Percentiles rank a stretch among this genome's conserved stretches.
Evolutionary conservation across 345 rosid species (phyloP).

Genomic region (Ceriops zippeliana): DNA sequence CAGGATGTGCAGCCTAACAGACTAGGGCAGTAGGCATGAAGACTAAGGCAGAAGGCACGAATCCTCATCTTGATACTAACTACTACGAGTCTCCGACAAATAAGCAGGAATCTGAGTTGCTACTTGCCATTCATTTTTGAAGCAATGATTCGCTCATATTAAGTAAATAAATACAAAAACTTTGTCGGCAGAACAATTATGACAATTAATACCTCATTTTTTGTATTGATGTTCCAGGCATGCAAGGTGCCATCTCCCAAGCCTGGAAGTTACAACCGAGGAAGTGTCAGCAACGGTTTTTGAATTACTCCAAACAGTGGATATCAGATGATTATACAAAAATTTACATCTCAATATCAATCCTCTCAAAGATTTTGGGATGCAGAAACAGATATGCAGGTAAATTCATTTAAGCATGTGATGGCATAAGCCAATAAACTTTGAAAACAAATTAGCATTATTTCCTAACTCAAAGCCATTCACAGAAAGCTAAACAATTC

Average conservation of each 20-base stretch:
- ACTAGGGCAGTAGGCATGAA: not conserved
- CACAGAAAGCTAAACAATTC: not conserved
- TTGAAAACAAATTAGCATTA: not conserved
- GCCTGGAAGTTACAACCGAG: slow-evolving; percentile 36
- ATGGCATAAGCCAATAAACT: too few relatives aligned
- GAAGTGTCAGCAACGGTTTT: slow-evolving; percentile 5
- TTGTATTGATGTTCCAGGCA: slow-evolving; percentile 78
- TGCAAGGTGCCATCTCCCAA: slow-evolving; percentile 92
- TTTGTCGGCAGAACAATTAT: not conserved
- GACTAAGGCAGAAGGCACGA: not conserved
- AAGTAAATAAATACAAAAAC: not conserved
- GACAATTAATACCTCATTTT: slow-evolving; percentile 58
- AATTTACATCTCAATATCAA: not conserved
- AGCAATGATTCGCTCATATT: not conserved
- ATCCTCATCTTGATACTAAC: not conserved
- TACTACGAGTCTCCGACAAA: not conserved
- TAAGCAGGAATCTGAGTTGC: not conserved
- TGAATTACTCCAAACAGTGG: too few relatives aligned
- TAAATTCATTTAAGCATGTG: too few relatives aligned
- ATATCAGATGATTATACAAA: not conserved
- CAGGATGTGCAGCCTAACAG: not conserved
- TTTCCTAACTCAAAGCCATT: not conserved
- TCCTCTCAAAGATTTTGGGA: not conserved
- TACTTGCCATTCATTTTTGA: too few relatives aligned
- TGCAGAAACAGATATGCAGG: too few relatives aligned